These are phyloP conservation scores for Houttuynia cordata DNA, from an alignment of 164 flowering plant species.

Conservation along the genomic window DNA sequence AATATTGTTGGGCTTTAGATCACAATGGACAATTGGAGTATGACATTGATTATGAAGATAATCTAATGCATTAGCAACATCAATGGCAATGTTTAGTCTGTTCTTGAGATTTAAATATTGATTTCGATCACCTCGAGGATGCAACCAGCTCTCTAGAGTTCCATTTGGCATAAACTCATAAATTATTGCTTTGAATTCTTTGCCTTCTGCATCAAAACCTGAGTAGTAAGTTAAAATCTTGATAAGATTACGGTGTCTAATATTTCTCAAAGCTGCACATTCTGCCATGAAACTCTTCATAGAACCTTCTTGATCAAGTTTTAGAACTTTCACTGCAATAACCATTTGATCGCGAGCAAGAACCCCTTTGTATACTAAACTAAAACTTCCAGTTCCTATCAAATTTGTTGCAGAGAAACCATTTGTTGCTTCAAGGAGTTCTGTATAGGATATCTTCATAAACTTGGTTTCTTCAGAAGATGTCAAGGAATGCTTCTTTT, in stretches of 20 bases:
- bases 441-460: slow-evolving; percentile 1
- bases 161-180: slow-evolving; percentile 10
- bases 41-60: slow-evolving; percentile 6
- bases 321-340: slow-evolving; percentile 8
- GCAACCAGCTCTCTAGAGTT: slow-evolving; percentile 13
- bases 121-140: background rate
- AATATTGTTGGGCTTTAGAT: slow-evolving; percentile 14
- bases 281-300: slow-evolving; percentile 19
- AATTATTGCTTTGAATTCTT: slow-evolving; percentile 19
- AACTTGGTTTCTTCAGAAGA: background rate
- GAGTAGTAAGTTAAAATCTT: slow-evolving; percentile 20
- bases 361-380: slow-evolving; percentile 6
- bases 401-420: background rate
- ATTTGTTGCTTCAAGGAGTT: slow-evolving; percentile 3
- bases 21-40: slow-evolving; percentile 13
- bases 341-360: background rate
- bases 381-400: slow-evolving; percentile 3
- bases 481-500: background rate
- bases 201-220: slow-evolving; percentile 16
- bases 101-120: background rate
- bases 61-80: slow-evolving; percentile 6
- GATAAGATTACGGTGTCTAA: slow-evolving; percentile 29
- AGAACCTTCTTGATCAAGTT: slow-evolving; percentile 18
- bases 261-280: slow-evolving; percentile 20
- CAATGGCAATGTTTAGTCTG: slow-evolving; percentile 1